phyloP scores from a whole-genome alignment of 768 basidiomycete genomes.

The Arthromyces matolae region DNA sequence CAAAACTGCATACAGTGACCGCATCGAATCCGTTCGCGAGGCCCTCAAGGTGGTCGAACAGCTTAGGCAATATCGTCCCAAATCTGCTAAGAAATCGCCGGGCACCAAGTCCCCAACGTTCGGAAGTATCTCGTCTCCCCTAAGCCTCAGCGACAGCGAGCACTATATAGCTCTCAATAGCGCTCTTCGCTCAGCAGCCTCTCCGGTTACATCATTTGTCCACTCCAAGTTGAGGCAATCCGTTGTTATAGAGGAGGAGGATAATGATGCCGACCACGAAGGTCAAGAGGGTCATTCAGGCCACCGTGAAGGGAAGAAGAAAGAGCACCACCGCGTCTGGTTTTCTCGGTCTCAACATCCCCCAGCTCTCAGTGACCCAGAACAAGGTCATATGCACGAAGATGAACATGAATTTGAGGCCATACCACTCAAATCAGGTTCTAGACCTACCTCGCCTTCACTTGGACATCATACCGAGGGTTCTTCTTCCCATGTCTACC shows the following conservation, averaged over 20 bases:
- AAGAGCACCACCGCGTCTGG: slow-evolving; percentile 11
- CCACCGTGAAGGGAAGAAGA: slow-evolving; percentile 14
- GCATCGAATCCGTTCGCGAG: slow-evolving; percentile 52
- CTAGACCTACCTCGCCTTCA: slow-evolving; percentile 11
- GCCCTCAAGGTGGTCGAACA: slow-evolving; percentile 61
- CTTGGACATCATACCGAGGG: slow-evolving; percentile 13
- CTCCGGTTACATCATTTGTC: slow-evolving; percentile 9
- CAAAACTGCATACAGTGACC: slow-evolving; percentile 71
- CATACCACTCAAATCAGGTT: slow-evolving; percentile 4
- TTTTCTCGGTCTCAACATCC: no score
- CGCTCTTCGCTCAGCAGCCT: slow-evolving; percentile 25
- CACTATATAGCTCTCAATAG: slow-evolving; percentile 33
- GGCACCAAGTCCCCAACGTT: slow-evolving; percentile 45
- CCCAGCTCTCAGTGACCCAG: neutral
- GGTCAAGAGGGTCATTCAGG: slow-evolving; percentile 13
- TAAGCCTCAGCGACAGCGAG: slow-evolving; percentile 44
- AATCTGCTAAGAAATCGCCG: slow-evolving; percentile 28
- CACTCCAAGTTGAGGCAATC: slow-evolving; percentile 12
- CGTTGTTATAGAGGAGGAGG: slow-evolving; percentile 9
- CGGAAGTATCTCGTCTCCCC: slow-evolving; percentile 22
- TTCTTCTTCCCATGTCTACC: slow-evolving; percentile 35
- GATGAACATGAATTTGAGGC: slow-evolving; percentile 7
- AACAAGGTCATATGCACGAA: neutral
- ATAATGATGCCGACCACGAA: slow-evolving; percentile 15
- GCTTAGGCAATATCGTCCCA: slow-evolving; percentile 62